Base-by-base conservation (phyloP, 176 grass and related monocot genomes). In the Musa beccarii region DNA sequence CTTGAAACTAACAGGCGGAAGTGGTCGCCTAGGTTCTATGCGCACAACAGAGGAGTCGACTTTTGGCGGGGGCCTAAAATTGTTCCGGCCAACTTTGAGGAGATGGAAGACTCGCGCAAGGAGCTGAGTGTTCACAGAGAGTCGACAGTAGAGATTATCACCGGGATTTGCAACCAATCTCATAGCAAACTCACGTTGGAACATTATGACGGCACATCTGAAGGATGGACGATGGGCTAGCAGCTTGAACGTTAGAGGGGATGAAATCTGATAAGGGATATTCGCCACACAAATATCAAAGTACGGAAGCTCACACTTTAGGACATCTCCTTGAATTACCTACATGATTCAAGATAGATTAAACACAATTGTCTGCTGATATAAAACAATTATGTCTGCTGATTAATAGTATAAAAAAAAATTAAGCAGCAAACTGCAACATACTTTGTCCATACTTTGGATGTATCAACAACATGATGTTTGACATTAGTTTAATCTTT, bases 221-320 rank as follows among this genome's bases (percentile, higher is more conserved):
- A 98, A 98, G 50, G 83, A 64, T 2, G 95, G 95, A n/a, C 95
- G 84, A 70, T 98, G 95, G 0, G 90, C 82, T 25, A 98, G 72
- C 53, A 98, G 82, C 88, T 93, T 98, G 82, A 98, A 91, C 1
- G 88, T 98, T 17, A 98, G 86, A 9, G 86, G 88, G 8, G 95
- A 98, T 9, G 95, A 98, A 13, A 98, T 94, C 66, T 98, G 88
- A 72, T 98, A 93, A 1, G 95, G 95, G 63, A 98, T 98, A 69
- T 98, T 98, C 1, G 95, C 90, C 53, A 98, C 95, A 51, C 95
- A 98, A 25, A 98, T 93, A 82, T 93, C 95, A 0, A 98, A 98
- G 80, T 98, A 98, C 0, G 95, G 88, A 9, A 98, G 95, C 76
- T 98, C 90, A 19, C 88, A 93, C 85, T 98, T 94, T 23, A 98